Conservation (phyloP, 495 filamentous ascomycete species). For the Tuber aestivum region DNA sequence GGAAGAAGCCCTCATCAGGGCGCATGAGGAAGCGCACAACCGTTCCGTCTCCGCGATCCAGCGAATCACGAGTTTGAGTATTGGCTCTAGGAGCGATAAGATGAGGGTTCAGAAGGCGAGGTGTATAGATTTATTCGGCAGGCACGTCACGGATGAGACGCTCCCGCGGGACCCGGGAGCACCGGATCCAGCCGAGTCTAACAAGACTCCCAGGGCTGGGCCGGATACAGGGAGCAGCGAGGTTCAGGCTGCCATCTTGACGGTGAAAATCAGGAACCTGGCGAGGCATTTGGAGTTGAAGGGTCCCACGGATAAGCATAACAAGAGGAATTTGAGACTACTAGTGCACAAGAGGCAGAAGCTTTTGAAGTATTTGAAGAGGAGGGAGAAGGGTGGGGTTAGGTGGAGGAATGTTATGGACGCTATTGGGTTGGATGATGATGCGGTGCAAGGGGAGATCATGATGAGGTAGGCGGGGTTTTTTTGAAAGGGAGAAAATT, state of each 20-base stretch:
- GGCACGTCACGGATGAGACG: constrained; percentile 74
- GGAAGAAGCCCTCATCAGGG: constrained; percentile 43
- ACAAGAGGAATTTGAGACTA: constrained; percentile 79
- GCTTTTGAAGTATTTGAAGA: constrained; percentile 73
- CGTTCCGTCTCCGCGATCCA: constrained; percentile 61
- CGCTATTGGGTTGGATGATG: constrained; percentile 77
- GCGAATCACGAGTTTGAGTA: constrained; percentile 67
- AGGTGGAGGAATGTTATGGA: constrained; percentile 79
- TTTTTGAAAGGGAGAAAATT: neutral
- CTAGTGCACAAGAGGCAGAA: constrained; percentile 88
- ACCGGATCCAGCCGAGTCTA: neutral
- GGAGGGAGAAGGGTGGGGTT: constrained; percentile 82
- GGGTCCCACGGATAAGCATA: constrained; percentile 71
- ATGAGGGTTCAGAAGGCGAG: constrained; percentile 71
- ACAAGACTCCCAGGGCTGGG: constrained; percentile 65
- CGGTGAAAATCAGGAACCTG: constrained; percentile 81
- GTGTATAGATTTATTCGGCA: constrained; percentile 80
- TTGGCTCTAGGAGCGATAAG: constrained; percentile 68
- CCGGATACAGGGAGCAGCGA: constrained; percentile 89
- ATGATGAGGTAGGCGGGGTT: constrained; percentile 13
- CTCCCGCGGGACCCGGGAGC: constrained; percentile 50
- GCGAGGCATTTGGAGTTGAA: constrained; percentile 44
- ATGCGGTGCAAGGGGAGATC: constrained; percentile 33
- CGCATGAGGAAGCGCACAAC: constrained; percentile 48
- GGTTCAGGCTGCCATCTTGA: constrained; percentile 96